A percentile compares a stretch with the other conserved stretches of the same genome.
phyloP scores from a whole-genome alignment of 768 basidiomycete genomes.

The Mycena vulgaris region DNA sequence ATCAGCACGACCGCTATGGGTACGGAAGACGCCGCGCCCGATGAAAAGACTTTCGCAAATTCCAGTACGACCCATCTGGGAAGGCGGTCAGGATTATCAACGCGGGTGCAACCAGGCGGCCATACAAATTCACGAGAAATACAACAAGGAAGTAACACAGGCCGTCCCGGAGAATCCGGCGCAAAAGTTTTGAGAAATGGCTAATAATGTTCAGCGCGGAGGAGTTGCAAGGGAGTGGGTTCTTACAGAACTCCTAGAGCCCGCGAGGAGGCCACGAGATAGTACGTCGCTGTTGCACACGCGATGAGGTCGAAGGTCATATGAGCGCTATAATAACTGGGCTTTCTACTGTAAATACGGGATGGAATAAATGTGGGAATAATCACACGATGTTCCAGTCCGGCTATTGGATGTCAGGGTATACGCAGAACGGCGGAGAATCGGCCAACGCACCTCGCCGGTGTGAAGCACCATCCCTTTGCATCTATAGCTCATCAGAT shows the following conservation, averaged over 20 bases:
- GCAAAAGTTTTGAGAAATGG: neutral
- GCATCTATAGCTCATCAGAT: neutral
- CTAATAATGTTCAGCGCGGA: neutral
- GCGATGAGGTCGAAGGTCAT: conserved; percentile 26
- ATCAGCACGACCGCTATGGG: neutral
- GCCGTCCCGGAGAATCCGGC: conserved; percentile 16
- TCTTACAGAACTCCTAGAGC: neutral
- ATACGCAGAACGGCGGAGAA: neutral
- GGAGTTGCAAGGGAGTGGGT: neutral
- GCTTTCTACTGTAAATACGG: neutral
- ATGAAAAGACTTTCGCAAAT: neutral
- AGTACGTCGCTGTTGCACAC: conserved; percentile 11
- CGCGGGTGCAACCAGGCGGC: neutral
- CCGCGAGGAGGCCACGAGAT: neutral
- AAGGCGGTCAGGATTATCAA: neutral
- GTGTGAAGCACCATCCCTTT: conserved; percentile 21
- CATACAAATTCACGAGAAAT: conserved; percentile 27
- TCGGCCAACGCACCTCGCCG: conserved; percentile 2
- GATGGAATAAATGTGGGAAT: neutral
- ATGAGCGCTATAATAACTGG: conserved; percentile 30
- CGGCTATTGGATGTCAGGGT: conserved; percentile 6
- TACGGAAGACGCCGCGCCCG: neutral
- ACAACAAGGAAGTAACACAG: conserved; percentile 17
- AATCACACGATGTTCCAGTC: conserved; percentile 32
- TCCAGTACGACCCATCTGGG: neutral